These are phyloP conservation scores for Fraxinus baroniana DNA, from an alignment of 305 asterid genomes.

Conservation along the genomic window DNA sequence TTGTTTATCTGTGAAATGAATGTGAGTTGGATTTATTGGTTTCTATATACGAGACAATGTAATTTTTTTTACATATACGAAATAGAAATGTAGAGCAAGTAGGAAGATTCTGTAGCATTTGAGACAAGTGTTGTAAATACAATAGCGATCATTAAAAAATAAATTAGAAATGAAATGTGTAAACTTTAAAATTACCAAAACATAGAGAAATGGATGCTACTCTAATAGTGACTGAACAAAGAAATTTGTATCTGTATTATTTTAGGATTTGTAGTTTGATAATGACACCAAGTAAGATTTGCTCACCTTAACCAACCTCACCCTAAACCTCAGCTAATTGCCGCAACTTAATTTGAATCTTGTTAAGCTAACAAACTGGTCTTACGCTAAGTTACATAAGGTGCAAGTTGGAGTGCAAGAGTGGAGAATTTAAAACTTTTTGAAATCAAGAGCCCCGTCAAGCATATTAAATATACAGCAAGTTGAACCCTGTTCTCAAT, in stretches of 20 bases:
- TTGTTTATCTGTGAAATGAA: background rate
- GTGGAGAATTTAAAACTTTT: background rate
- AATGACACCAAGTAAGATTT: background rate
- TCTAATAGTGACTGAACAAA: background rate
- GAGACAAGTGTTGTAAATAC: background rate
- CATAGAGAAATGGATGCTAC: background rate
- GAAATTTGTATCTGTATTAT: background rate
- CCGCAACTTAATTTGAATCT: background rate
- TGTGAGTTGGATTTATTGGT: background rate
- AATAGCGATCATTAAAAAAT: background rate
- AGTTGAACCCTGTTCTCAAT: background rate
- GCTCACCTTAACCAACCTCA: background rate
- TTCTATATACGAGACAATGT: background rate
- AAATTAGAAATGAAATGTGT: background rate
- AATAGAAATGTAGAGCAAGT: background rate
- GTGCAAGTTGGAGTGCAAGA: background rate
- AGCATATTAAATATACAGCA: background rate
- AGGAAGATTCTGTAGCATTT: background rate
- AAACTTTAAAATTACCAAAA: background rate
- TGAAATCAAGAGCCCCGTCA: background rate
- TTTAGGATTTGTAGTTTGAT: background rate
- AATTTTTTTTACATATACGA: background rate
- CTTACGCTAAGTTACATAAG: background rate
- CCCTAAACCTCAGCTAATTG: background rate
- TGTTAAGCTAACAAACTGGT: background rate